Evolutionary conservation across 202 grass and related monocot species (phyloP).

Genomic region (Brachypodium distachyon): DNA sequence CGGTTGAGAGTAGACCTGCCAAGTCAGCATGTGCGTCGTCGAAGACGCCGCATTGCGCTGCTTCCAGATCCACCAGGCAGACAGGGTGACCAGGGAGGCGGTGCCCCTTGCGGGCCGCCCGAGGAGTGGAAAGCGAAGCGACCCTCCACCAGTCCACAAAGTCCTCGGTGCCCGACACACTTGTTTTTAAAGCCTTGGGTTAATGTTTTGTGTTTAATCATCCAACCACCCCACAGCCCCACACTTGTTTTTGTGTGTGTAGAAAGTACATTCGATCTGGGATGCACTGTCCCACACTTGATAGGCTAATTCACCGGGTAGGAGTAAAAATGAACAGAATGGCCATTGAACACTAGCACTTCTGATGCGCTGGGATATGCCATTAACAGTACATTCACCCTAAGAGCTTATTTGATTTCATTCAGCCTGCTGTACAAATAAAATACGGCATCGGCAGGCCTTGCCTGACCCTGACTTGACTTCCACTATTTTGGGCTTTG

Average conservation of each 20-base stretch:
- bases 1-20: too few relatives aligned
- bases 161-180: too few relatives aligned
- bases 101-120: too few relatives aligned
- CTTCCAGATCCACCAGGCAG: too few relatives aligned
- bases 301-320: neutral
- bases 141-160: too few relatives aligned
- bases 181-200: neutral
- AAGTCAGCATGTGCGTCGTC: too few relatives aligned
- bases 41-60: too few relatives aligned
- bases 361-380: neutral
- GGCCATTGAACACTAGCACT: neutral
- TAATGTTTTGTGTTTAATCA: neutral
- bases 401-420: neutral
- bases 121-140: too few relatives aligned
- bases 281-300: too few relatives aligned
- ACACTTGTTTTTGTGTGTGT: neutral
- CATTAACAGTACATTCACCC: neutral
- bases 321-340: neutral
- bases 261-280: neutral
- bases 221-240: neutral
- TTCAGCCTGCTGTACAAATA: constrained; percentile 9
- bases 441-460: neutral
- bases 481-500: constrained; percentile 1
- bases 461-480: neutral
- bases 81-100: too few relatives aligned